phyloP scores from a whole-genome alignment of 176 grass and related monocot species.

The Chloris gayana region DNA sequence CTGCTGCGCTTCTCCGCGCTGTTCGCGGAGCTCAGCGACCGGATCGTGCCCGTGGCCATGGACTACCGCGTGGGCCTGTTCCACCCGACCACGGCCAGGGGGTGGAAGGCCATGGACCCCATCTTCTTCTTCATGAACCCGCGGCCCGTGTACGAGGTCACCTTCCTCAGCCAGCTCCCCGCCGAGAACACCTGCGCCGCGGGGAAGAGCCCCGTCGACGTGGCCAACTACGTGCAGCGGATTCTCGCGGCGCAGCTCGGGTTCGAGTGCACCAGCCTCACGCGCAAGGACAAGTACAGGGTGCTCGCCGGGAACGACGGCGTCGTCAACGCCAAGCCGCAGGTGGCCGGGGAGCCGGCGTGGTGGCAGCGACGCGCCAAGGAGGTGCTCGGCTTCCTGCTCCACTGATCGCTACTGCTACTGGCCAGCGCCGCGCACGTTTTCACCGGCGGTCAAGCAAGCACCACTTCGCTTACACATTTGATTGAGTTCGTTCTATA shows the following conservation, averaged over 20 bases:
- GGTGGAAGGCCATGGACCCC: slow-evolving; percentile 98
- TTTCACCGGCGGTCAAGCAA: background rate
- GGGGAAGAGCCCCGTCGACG: slow-evolving; percentile 75
- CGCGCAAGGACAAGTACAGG: slow-evolving; percentile 90
- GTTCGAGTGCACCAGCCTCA: slow-evolving; percentile 95
- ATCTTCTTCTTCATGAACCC: slow-evolving; percentile 99
- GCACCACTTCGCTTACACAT: background rate
- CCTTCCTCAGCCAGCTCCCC: slow-evolving; percentile 85
- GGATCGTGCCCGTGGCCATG: slow-evolving; percentile 89
- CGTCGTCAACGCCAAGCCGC: slow-evolving; percentile 49
- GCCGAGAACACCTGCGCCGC: slow-evolving; percentile 70
- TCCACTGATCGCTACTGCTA: slow-evolving; percentile 32
- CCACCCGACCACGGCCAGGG: slow-evolving; percentile 90
- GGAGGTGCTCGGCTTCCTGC: slow-evolving; percentile 52
- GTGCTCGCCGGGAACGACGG: slow-evolving; percentile 90
- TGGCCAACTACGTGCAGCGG: slow-evolving; percentile 94
- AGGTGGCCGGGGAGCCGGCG: slow-evolving; percentile 15
- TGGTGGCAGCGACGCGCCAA: slow-evolving; percentile 35
- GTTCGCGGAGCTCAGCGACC: slow-evolving; percentile 93
- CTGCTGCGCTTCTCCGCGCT: slow-evolving; percentile 89
- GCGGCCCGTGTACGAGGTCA: slow-evolving; percentile 85
- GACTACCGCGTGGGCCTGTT: slow-evolving; percentile 86
- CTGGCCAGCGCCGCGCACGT: too few relatives aligned
- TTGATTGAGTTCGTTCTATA: background rate
- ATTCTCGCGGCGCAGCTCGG: slow-evolving; percentile 84